A percentile compares a stretch with the other conserved stretches of the same genome.
phyloP scores from a whole-genome alignment of 2,329 filamentous ascomycete genomes.

The Ceratocystis papillata region DNA sequence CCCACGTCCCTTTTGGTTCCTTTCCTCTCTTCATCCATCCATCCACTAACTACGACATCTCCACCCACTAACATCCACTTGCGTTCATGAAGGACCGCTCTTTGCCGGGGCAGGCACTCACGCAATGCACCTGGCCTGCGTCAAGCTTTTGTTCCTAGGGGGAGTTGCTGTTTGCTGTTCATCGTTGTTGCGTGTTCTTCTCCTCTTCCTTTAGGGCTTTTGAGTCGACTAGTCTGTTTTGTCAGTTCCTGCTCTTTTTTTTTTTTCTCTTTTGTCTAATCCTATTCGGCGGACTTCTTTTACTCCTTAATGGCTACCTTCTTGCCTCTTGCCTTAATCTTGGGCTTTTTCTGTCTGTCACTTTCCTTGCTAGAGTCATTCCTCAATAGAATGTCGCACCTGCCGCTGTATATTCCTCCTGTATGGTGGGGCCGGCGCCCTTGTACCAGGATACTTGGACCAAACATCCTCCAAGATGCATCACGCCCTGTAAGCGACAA shows the following conservation, averaged over 20 bases:
- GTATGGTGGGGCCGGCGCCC: neutral
- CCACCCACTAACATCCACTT: too few species aligned
- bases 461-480: neutral
- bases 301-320: neutral
- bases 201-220: neutral
- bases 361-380: neutral
- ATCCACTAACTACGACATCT: conserved; percentile 1
- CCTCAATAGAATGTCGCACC: neutral
- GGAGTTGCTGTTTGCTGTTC: neutral
- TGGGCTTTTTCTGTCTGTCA: neutral
- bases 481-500: neutral
- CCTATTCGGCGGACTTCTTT: neutral
- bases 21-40: neutral
- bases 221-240: neutral
- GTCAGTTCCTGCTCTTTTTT: neutral
- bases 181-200: neutral
- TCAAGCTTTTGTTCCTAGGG: neutral
- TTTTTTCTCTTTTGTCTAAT: neutral
- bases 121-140: neutral
- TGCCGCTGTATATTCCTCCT: neutral
- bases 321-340: neutral
- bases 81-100: too few species aligned
- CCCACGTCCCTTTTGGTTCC: neutral
- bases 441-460: too few species aligned
- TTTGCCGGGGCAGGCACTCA: conserved; percentile 2